phyloP scores from a whole-genome alignment of 2,329 filamentous ascomycete species.

The Phaeosphaeriaceae sp. region DNA sequence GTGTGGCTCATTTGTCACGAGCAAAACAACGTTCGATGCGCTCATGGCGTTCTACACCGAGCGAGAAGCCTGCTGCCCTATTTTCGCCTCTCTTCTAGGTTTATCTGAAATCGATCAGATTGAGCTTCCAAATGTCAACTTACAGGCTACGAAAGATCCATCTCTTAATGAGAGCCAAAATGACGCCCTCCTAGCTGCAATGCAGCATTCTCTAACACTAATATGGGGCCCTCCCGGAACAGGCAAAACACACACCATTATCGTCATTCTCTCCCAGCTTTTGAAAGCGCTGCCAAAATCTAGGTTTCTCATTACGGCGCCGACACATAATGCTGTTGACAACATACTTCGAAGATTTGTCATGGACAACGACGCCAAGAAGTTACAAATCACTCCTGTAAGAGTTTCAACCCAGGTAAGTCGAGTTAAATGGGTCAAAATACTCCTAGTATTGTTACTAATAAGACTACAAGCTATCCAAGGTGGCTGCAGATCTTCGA shows the following conservation, averaged over 20 bases:
- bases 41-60: constrained; percentile 39
- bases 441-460: neutral
- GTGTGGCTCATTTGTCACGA: constrained; percentile 53
- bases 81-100: constrained; percentile 33
- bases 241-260: constrained; percentile 54
- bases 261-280: constrained; percentile 48
- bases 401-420: constrained; percentile 31
- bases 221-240: constrained; percentile 57
- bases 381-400: constrained; percentile 14
- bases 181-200: constrained; percentile 39
- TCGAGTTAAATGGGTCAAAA: neutral
- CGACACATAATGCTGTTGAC: constrained; percentile 56
- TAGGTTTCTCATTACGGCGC: constrained; percentile 50
- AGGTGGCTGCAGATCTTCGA: constrained; percentile 27
- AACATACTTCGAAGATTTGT: constrained; percentile 48
- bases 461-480: constrained; percentile 18
- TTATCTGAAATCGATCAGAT: constrained; percentile 13
- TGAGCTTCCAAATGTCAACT: constrained; percentile 13
- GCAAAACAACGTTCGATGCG: constrained; percentile 50
- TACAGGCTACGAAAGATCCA: constrained; percentile 13
- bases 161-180: constrained; percentile 47
- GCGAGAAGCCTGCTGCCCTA: constrained; percentile 40
- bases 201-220: constrained; percentile 45
- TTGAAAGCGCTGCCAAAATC: constrained; percentile 26
- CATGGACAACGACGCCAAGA: constrained; percentile 5